Percentiles rank a stretch among this genome's conserved stretches.
These are phyloP conservation scores for Oenanthe sinensis DNA, from an alignment of 129 eudicot species.

Conservation along the genomic window DNA sequence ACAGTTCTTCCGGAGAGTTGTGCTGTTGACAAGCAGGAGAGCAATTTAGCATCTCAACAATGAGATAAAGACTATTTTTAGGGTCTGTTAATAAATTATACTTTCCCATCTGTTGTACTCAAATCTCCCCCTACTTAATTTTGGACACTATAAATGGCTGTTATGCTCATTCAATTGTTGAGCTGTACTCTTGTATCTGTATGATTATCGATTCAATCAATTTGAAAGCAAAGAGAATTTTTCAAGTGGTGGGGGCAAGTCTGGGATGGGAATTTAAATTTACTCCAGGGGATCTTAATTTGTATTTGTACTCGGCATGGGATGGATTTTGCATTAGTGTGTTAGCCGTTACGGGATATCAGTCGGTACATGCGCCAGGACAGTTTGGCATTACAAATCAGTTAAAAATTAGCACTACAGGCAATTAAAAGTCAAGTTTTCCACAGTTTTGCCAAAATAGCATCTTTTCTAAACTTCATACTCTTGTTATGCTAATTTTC, in stretches of 20 bases:
- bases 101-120: neutral
- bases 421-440: too few species aligned
- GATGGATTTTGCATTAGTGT: neutral
- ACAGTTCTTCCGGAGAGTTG: conserved; percentile 65
- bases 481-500: too few species aligned
- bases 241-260: too few species aligned
- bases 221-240: neutral
- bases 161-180: neutral
- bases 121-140: neutral
- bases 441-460: too few species aligned
- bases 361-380: too few species aligned
- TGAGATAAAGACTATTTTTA: neutral
- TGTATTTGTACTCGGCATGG: neutral
- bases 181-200: neutral
- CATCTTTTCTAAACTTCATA: too few species aligned
- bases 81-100: neutral
- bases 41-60: conserved; percentile 42
- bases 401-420: too few species aligned
- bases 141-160: neutral
- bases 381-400: too few species aligned
- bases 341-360: neutral
- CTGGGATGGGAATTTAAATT: too few species aligned
- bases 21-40: conserved; percentile 54
- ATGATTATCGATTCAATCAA: neutral
- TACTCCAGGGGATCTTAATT: too few species aligned